These are phyloP conservation scores for Capsicum chinense DNA, from an alignment of 257 asterid genomes.

Conservation along the genomic window DNA sequence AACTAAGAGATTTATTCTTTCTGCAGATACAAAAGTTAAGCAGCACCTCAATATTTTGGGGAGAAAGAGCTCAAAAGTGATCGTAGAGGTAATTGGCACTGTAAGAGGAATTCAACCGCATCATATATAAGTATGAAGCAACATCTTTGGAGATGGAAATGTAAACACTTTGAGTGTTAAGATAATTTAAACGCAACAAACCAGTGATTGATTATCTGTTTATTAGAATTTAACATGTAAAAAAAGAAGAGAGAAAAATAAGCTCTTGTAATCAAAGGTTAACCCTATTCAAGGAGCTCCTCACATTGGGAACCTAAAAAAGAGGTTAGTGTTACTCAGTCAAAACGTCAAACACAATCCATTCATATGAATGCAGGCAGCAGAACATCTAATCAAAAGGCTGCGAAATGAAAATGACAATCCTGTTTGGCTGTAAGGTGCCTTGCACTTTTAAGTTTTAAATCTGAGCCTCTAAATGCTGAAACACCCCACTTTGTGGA, in stretches of 20 bases:
- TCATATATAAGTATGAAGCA: neutral
- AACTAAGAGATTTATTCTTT: neutral
- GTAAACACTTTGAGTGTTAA: no score
- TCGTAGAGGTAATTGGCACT: neutral
- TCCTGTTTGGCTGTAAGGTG: neutral
- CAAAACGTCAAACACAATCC: neutral
- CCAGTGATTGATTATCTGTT: neutral
- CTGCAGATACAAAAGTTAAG: neutral
- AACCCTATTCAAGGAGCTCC: neutral
- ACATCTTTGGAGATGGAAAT: neutral
- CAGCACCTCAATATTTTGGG: conserved; percentile 11
- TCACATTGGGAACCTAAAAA: neutral
- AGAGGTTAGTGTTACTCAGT: neutral
- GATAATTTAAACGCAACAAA: neutral
- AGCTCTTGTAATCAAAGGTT: neutral
- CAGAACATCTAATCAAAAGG: neutral
- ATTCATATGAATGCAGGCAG: neutral
- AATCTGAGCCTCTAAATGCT: conserved; percentile 6
- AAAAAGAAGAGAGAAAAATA: neutral
- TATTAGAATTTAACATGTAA: neutral
- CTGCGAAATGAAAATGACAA: neutral
- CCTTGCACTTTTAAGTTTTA: neutral
- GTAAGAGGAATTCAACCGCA: neutral
- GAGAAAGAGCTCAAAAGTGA: conserved; percentile 12
- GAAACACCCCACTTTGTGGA: neutral